phyloP scores from a whole-genome alignment of 805 yeast species.

The Yarrowia sp. region DNA sequence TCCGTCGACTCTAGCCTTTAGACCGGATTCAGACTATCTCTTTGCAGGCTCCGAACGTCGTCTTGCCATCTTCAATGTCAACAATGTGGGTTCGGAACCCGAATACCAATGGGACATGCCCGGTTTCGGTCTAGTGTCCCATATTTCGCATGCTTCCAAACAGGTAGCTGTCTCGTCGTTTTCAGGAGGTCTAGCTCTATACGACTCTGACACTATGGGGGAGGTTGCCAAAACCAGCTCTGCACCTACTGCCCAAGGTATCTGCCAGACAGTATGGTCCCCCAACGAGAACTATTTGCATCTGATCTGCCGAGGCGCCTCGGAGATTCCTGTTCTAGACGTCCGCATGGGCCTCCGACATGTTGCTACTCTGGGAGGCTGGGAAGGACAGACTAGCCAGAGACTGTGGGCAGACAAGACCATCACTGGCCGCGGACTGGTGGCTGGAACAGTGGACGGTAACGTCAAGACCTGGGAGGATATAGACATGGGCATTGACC shows the following conservation, averaged over 20 bases:
- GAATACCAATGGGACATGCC: conserved; percentile 16
- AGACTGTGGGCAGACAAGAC: conserved; percentile 27
- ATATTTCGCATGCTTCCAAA: not conserved
- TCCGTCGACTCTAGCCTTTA: not conserved
- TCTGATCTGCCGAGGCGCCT: conserved; percentile 26
- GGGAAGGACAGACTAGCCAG: conserved; percentile 30
- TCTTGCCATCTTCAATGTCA: conserved; percentile 12
- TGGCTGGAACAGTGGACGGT: conserved; percentile 27
- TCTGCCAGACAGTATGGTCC: conserved; percentile 31
- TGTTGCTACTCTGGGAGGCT: conserved; percentile 27
- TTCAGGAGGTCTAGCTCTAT: not conserved
- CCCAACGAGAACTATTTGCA: conserved; percentile 28
- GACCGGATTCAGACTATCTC: conserved; percentile 8
- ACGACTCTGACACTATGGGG: not conserved
- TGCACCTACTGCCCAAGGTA: conserved; percentile 28
- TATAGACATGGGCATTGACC: conserved; percentile 20
- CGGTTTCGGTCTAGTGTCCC: not conserved
- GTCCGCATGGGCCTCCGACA: conserved; percentile 29
- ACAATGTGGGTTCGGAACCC: conserved; percentile 27
- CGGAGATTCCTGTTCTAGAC: conserved; percentile 31
- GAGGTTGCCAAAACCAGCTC: not conserved
- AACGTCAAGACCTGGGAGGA: conserved; percentile 23
- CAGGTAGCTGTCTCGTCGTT: conserved; percentile 2
- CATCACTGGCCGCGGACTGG: conserved; percentile 25
- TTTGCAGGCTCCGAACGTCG: conserved; percentile 13